A percentile compares a stretch with the other conserved stretches of the same genome.
Evolutionary conservation across 73 alveolate genomes (phyloP).

Genomic region (Paraurostyla sp.): DNA sequence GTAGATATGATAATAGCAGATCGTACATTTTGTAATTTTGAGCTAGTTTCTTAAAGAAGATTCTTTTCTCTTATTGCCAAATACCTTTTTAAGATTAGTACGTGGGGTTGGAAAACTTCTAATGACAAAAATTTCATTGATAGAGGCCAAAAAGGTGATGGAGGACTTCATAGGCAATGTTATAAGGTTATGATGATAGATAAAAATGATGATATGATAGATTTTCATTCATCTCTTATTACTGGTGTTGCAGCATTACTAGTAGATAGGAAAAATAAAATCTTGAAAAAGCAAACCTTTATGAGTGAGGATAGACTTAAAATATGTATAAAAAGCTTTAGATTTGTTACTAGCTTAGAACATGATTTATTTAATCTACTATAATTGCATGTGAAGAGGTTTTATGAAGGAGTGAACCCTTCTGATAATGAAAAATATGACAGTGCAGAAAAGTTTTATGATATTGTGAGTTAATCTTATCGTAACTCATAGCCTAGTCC

Average conservation of each 20-base stretch:
- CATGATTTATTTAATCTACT: not conserved
- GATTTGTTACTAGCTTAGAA: not conserved
- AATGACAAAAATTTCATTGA: not conserved
- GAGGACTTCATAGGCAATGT: constrained; percentile 48
- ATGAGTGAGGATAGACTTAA: not conserved
- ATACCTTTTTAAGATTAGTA: constrained; percentile 49
- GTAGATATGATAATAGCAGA: constrained; percentile 84
- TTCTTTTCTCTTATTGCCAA: constrained; percentile 27
- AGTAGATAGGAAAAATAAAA: not conserved
- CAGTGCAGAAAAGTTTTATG: too few relatives aligned
- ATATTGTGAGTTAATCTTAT: too few relatives aligned
- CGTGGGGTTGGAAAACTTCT: constrained; percentile 64
- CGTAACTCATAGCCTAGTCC: too few relatives aligned
- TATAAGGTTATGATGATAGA: constrained; percentile 79
- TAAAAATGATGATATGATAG: constrained; percentile 75
- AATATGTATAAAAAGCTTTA: not conserved
- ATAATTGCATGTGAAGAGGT: not conserved
- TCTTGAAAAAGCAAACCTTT: not conserved
- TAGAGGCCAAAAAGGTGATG: not conserved
- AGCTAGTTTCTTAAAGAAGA: constrained; percentile 53
- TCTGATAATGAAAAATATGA: not conserved
- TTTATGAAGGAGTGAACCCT: not conserved
- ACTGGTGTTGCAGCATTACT: not conserved
- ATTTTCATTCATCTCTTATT: constrained; percentile 25
- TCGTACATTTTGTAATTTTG: constrained; percentile 74